Evolutionary conservation across 805 yeast genomes (phyloP), one percentile per base, ranked within the genome.

Genomic region (Schwanniomyces vanrijiae): DNA sequence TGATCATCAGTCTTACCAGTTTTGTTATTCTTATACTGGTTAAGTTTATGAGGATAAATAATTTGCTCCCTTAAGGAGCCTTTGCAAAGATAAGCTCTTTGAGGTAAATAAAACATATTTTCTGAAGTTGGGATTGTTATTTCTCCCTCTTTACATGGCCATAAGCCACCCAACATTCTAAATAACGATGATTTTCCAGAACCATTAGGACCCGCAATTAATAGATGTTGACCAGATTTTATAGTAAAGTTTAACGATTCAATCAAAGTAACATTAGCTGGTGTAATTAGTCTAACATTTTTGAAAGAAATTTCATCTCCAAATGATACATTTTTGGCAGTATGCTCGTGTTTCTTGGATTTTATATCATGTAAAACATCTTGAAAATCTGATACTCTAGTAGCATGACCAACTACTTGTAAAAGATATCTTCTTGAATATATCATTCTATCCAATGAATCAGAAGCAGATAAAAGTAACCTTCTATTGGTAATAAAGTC

Each of bases 141-240:
- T 20, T 68, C 62, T 10, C 84, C 84, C 10, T 69, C 65, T 39
- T 77, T 72, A 18, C 90, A 84, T 2, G 94, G 96, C 98, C 98
- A 91, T 54, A 91, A 74, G 0, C 97, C 97, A 46, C 97, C 97
- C 40, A 91, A 76, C 58, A 91, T 81, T 61, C 98, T 80, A 65
- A 91, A 91, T 47, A 91, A 71, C 0, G 97, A 91, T 0, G 97
- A 90, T 68, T 91, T 91, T 22, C 98, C 98, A 52, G 96, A 88
- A 1, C 98, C 98, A 61, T 91, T 91, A 11, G 97, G 97, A 0
- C 98, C 98, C 8, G 92, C 90, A 61, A 91, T 90, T 44, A 91
- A 75, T 43, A 91, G 72, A 65, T 91, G 94, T 43, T 90, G 84
- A 29, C 97, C 97, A 28, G 81, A 86, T 51, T 84, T 80, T 45